These are phyloP conservation scores for Aspergillus ruber DNA, from an alignment of 2,329 filamentous ascomycete species.

Conservation along the genomic window DNA sequence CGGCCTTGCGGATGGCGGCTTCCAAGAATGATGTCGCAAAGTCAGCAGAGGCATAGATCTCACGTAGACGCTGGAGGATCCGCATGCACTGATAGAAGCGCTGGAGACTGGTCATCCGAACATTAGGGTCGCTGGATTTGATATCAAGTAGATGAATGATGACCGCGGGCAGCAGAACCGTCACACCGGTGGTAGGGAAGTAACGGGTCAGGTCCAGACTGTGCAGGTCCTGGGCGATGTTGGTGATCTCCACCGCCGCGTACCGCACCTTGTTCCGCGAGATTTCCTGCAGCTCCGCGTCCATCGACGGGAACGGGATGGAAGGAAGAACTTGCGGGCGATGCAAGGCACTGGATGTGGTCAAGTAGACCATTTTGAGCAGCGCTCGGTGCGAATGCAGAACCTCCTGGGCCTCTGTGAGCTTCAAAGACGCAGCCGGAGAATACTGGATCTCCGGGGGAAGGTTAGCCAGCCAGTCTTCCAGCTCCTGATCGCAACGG, in stretches of 20 bases:
- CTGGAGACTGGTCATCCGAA: conserved; percentile 65
- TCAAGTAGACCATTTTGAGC: conserved; percentile 89
- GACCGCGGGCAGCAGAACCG: conserved; percentile 82
- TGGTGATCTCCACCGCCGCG: conserved; percentile 78
- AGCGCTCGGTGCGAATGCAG: conserved; percentile 71
- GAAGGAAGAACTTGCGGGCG: conserved; percentile 83
- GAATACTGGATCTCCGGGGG: conserved; percentile 68
- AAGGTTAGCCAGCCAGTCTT: conserved; percentile 68
- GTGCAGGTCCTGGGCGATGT: conserved; percentile 72
- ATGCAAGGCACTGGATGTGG: conserved; percentile 83
- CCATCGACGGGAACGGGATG: conserved; percentile 50
- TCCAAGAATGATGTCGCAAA: conserved; percentile 95
- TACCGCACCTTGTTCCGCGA: conserved; percentile 77
- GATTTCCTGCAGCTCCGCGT: conserved; percentile 69
- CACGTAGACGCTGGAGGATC: conserved; percentile 77
- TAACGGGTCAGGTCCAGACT: conserved; percentile 66
- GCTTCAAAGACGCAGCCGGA: conserved; percentile 52
- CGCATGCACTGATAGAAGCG: conserved; percentile 90
- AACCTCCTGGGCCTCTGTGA: conserved; percentile 40
- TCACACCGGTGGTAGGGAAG: conserved; percentile 83
- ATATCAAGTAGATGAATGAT: conserved; percentile 91
- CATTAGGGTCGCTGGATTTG: conserved; percentile 69
- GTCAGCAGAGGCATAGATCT: conserved; percentile 90
- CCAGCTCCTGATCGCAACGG: conserved; percentile 70
- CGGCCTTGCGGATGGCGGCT: conserved; percentile 79